Evolutionary conservation across 768 basidiomycete species (phyloP), one percentile per base, ranked within the genome.

Genomic region (Suillus plorans): DNA sequence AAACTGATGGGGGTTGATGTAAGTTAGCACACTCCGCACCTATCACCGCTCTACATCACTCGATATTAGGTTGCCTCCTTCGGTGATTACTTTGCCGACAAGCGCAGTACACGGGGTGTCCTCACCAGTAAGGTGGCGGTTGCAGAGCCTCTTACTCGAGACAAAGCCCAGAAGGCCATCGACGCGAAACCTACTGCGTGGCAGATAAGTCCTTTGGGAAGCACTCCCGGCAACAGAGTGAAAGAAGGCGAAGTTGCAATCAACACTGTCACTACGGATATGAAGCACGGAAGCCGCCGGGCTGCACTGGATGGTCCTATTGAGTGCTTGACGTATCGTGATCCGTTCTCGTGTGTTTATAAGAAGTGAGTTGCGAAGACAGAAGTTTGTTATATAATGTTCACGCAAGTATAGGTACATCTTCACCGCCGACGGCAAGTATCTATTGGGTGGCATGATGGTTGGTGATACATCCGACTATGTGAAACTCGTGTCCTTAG

Each of bases 361-460:
- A 91, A 91, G 76, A 91, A 90, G 77, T 78, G 63, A 47, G 72
- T 68, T 14, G 13, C 34, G 10, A 31, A 44, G 31, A 41, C 25
- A 6, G 31, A 25, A 36, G 45, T 42, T 25, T 22, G 25, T 28
- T 18, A n/a, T 67, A 41, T 49, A 8, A 62, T 14, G 9, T 60
- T 59, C 12, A 59, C 41, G 20, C 25, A 42, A 20, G 25, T 59
- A 28, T 42, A 81, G 80, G 70, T 90, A 89, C 66, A 84, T 91
- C 50, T 91, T 91, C 72, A 87, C 83, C 13, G 81, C 81, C 9
- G 89, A 91, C 69, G 90, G 90, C 13, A 86, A 88, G 73, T 82
- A 89, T 68, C 78, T 92, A 14, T 76, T 92, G 4, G 90, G 90
- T 14, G 90, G 90, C 4, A 89, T 90, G 84, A 89, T 91, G 89